Evolutionary conservation across 768 basidiomycete species (phyloP), one percentile per base, ranked within the genome.

Genomic region (Tephrocybe rancida): DNA sequence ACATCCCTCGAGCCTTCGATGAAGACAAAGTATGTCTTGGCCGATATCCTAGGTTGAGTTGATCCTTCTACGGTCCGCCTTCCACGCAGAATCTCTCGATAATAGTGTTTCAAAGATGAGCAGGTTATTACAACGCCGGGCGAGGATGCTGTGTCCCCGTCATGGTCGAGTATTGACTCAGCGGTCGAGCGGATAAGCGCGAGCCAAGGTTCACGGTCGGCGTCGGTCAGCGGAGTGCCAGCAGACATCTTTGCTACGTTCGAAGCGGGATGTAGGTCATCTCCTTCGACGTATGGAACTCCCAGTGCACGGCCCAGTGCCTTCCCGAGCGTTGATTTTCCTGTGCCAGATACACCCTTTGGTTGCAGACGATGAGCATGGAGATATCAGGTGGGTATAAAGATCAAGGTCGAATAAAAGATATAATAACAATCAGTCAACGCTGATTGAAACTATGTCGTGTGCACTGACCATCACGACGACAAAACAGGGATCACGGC

Each of bases 231-330:
- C 4, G 94, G 88, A 21, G 75, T 70, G 0, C 93, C 93, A 1
- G 72, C 64, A 4, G 84, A 71, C 95, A 98, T 97, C 79, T 98
- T 98, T 25, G 82, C 86, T 37, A 96, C 81, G 68, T 96, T 96
- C 11, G 80, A 69, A 21, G 75, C 63, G 0, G 95, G 89, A 65
- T 98, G 95, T 25, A 97, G 77, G 56, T 89, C 86, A 66, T 97
- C 95, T 25, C 89, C 95, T 63, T 98, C 95, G 54, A 93, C 73
- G 72, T 90, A 96, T 1, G 92, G 87, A 55, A 92, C 57, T n/a
- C 67, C 69, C 44, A 92, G 75, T 24, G 74, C 73, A 34, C 71
- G 61, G 6, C 89, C 81, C n/a, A 95, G 73, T 6, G 81, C 83
- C 4, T 57, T 58, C 0, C 88, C 91, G 1, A 94, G 74, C 19